A percentile compares a stretch with the other conserved stretches of the same genome.
Conservation (phyloP, 495 filamentous ascomycete genomes). For the Neurospora cerealis region DNA sequence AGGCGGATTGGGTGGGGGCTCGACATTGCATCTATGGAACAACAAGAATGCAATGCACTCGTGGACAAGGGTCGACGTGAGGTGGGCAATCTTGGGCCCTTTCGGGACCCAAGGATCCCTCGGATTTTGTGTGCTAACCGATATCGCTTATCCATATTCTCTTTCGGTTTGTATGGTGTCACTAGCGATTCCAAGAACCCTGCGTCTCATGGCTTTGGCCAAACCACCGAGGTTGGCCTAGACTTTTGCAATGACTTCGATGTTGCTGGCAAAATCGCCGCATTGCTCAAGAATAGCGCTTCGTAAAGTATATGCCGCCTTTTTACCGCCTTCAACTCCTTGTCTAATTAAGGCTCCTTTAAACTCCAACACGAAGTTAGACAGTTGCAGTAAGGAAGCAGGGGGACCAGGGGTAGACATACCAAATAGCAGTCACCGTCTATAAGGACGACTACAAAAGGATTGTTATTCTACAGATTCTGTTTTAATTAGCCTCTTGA, state of each 20-base stretch:
- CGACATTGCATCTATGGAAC: too few species aligned
- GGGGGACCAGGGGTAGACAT: conserved; percentile 13
- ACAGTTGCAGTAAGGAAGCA: background rate
- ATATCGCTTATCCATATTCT: too few species aligned
- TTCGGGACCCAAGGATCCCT: too few species aligned
- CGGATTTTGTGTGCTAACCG: too few species aligned
- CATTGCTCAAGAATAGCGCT: conserved; percentile 43
- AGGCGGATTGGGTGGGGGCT: too few species aligned
- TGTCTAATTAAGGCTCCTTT: conserved; percentile 51
- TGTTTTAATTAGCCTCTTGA: too few species aligned
- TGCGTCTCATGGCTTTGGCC: conserved; percentile 45
- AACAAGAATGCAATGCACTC: too few species aligned
- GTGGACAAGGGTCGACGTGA: too few species aligned
- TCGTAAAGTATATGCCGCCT: conserved; percentile 55
- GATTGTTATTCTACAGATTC: conserved; percentile 52
- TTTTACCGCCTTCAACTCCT: conserved; percentile 60
- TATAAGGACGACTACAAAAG: conserved; percentile 64
- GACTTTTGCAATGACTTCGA: conserved; percentile 56
- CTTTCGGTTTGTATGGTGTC: too few species aligned
- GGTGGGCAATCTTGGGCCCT: too few species aligned
- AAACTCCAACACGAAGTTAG: conserved; percentile 38
- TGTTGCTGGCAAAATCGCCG: conserved; percentile 29
- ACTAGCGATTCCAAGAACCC: too few species aligned
- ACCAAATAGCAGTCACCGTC: conserved; percentile 71
- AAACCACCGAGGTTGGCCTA: conserved; percentile 62